Percentiles rank a stretch among this genome's conserved stretches.
phyloP scores from a whole-genome alignment of 2,329 filamentous ascomycete species.

The Aureobasidium melanogenum region DNA sequence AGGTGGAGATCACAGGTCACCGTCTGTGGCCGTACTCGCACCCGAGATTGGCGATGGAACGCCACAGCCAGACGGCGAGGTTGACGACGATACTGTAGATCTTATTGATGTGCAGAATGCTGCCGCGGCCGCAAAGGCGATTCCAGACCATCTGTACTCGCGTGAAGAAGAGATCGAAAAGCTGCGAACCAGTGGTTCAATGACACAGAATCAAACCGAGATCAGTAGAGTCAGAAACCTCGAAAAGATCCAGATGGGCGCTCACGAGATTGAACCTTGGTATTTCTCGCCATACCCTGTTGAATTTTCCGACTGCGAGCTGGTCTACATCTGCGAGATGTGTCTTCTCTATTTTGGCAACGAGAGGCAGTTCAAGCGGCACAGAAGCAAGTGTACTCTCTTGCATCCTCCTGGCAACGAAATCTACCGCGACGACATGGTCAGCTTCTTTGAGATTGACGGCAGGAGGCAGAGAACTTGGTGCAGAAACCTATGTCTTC shows the following conservation, averaged over 20 bases:
- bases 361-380: conserved; percentile 70
- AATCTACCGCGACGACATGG: conserved; percentile 88
- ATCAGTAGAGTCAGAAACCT: conserved; percentile 94
- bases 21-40: conserved; percentile 32
- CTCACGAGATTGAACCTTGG: conserved; percentile 89
- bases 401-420: conserved; percentile 95
- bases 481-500: conserved; percentile 88
- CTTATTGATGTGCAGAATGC: conserved; percentile 44
- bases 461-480: conserved; percentile 88
- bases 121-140: conserved; percentile 44
- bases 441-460: conserved; percentile 97
- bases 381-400: conserved; percentile 81
- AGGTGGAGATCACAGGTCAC: conserved; percentile 52
- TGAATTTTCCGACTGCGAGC: conserved; percentile 75
- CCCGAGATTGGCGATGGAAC: conserved; percentile 41
- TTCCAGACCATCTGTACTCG: conserved; percentile 50
- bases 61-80: conserved; percentile 43
- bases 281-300: conserved; percentile 98
- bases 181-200: conserved; percentile 84
- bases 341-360: conserved; percentile 87
- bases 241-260: conserved; percentile 87
- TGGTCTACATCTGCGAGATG: conserved; percentile 96
- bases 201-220: conserved; percentile 98
- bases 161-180: conserved; percentile 94
- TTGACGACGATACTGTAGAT: conserved; percentile 42